A percentile compares a stretch with the other conserved stretches of the same genome.
Conservation (phyloP, 768 basidiomycete species). For the Suillus americanus region DNA sequence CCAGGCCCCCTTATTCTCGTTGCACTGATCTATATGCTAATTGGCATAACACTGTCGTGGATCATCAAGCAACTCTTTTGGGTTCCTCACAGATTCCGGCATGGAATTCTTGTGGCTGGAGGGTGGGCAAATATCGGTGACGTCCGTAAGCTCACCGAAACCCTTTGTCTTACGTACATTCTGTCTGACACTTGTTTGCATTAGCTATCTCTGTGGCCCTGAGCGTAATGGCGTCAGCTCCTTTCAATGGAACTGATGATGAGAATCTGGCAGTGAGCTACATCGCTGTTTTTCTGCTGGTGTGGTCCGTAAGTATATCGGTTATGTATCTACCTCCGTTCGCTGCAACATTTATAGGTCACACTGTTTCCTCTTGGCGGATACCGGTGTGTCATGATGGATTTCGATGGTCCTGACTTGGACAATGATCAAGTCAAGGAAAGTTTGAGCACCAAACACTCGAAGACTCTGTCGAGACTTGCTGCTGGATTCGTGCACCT, state of each 20-base stretch:
- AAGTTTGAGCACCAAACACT: constrained; percentile 39
- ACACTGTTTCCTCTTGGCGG: constrained; percentile 68
- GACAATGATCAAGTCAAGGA: constrained; percentile 55
- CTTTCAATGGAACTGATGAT: constrained; percentile 60
- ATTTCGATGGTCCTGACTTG: constrained; percentile 65
- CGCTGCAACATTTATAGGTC: constrained; percentile 35
- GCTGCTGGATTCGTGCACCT: constrained; percentile 14
- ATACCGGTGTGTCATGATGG: constrained; percentile 52
- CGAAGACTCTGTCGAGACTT: constrained; percentile 7
- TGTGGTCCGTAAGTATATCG: constrained; percentile 50
- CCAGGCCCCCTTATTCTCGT: constrained; percentile 64
- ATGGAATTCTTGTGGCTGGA: constrained; percentile 68
- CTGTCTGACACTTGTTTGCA: background rate
- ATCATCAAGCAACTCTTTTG: constrained; percentile 64
- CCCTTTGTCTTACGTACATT: background rate
- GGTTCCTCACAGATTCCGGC: constrained; percentile 76
- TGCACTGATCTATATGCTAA: constrained; percentile 55
- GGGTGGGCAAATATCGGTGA: constrained; percentile 71
- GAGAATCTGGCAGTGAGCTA: constrained; percentile 67
- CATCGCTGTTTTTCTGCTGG: constrained; percentile 57
- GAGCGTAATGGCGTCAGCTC: constrained; percentile 58
- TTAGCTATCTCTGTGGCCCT: constrained; percentile 65
- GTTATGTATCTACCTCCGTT: background rate
- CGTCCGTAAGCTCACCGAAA: constrained; percentile 48
- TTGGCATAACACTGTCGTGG: constrained; percentile 56